Base-by-base conservation (phyloP, 202 grass and related monocot species). In the Saccharum hybrid region DNA sequence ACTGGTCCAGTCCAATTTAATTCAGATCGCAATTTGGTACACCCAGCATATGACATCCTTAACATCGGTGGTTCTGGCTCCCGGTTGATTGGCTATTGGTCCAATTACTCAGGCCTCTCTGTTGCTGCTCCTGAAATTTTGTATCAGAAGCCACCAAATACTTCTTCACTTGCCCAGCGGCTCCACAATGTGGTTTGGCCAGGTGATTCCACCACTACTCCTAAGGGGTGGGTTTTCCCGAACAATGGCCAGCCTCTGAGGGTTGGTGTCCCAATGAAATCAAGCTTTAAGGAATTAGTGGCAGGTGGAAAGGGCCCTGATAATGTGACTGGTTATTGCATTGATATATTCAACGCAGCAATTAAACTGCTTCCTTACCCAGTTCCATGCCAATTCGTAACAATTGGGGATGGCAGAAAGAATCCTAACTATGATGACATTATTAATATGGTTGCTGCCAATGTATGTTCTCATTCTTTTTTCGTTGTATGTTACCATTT, bases 171-270 rank as follows among this genome's bases (percentile, higher is more conserved):
- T 68, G 52, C 21, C 22, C 96, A 84, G 21, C 76, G 2, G 66
- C 78, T 98, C 22, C 64, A 85, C 16, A 77, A 86, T 80, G 89
- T 92, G 73, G 71, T 95, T 21, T 98, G 96, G 96, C 96, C 96
- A 0, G 96, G 92, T 14, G 75, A 69, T 76, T 79, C 78, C 67
- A 79, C 75, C 1, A 71, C 56, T 12, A 75, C 78, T 64, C 96
- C 96, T 40, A 94, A 81, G 46, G 96, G 96, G 3, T 98, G 96
- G 96, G 96, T 95, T 90, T 95, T 98, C 41, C 96, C 96, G 11
- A 93, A 93, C 46, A 92, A 98, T 83, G 96, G 96, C 7, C 67
- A 93, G 85, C 89, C 90, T 49, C 82, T 98, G 40, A 76, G 96
- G 68, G 94, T 98, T 57, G 96, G 92, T 70, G 90, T 98, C 71